Conservation (phyloP, 352 stramenopile species). For the Nothophytophthora sp. region DNA sequence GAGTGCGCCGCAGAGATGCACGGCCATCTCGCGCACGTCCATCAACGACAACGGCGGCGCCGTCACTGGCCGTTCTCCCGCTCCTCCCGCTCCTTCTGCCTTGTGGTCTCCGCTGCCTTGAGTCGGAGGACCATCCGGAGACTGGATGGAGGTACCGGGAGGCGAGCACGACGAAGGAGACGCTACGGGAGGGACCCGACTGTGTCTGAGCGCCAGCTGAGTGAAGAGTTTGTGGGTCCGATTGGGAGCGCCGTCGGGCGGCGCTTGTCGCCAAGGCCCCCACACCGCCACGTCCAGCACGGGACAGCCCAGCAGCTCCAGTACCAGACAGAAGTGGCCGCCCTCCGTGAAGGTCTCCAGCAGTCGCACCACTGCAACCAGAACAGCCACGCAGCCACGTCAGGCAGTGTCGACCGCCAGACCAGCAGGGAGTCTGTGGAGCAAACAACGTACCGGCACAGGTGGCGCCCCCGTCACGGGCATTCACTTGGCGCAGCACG, state of each 20-base stretch:
- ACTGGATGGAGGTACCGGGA: slow-evolving; percentile 5
- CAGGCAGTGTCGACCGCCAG: background rate
- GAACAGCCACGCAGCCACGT: background rate
- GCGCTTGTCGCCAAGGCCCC: slow-evolving; percentile 93
- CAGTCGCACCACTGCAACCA: slow-evolving; percentile 44
- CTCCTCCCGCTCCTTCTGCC: slow-evolving; percentile 1
- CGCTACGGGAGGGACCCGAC: slow-evolving; percentile 58
- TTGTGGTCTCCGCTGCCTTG: slow-evolving; percentile 5
- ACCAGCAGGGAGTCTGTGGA: background rate
- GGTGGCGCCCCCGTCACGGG: slow-evolving; percentile 26
- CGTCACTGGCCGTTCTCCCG: slow-evolving; percentile 1
- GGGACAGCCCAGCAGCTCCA: slow-evolving; percentile 62
- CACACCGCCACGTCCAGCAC: slow-evolving; percentile 95
- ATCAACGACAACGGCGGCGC: slow-evolving; percentile 32
- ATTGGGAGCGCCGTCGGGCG: slow-evolving; percentile 43
- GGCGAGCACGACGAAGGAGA: background rate
- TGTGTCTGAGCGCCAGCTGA: slow-evolving; percentile 12
- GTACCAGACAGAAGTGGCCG: slow-evolving; percentile 59
- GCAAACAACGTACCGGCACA: slow-evolving; percentile 40
- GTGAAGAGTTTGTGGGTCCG: slow-evolving; percentile 24
- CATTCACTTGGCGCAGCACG: slow-evolving; percentile 42
- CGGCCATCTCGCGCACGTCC: slow-evolving; percentile 53
- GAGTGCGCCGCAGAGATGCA: slow-evolving; percentile 65
- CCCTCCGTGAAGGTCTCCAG: slow-evolving; percentile 59
- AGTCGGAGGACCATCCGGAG: no score